Percentiles rank a stretch among this genome's conserved stretches.
Evolutionary conservation across 768 basidiomycete species (phyloP).

Genomic region (Xerocomellus chrysenteron): DNA sequence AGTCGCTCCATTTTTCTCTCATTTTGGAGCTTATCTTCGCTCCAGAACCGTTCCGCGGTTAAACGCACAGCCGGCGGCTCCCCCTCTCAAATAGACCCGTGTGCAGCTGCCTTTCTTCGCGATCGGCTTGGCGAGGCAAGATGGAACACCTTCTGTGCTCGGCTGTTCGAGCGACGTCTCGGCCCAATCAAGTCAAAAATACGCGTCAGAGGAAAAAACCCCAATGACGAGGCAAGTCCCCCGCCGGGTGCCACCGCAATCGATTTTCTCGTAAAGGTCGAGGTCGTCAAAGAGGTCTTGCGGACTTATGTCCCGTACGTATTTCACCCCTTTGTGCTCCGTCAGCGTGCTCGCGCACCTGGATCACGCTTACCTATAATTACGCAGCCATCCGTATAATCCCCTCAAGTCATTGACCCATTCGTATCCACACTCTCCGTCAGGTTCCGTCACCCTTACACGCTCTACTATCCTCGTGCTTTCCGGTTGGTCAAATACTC

Average conservation of each 20-base stretch:
- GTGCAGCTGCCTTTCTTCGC: constrained; percentile 44
- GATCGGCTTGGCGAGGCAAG: constrained; percentile 43
- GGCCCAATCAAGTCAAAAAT: constrained; percentile 39
- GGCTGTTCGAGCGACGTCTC: constrained; percentile 45
- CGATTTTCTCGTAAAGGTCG: constrained; percentile 53
- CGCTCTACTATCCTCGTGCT: constrained; percentile 47
- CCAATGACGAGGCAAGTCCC: constrained; percentile 28
- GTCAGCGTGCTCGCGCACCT: constrained; percentile 4
- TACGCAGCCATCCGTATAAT: constrained; percentile 50
- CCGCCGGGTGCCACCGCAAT: constrained; percentile 43
- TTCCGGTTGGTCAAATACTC: constrained; percentile 54
- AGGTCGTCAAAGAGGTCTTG: constrained; percentile 49
- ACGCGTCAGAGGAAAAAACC: constrained; percentile 31
- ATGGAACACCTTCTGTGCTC: constrained; percentile 47
- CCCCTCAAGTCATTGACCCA: constrained; percentile 49
- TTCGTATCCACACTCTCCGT: constrained; percentile 37
- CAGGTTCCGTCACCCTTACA: constrained; percentile 46
- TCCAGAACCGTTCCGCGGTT: constrained; percentile 27
- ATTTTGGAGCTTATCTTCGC: constrained; percentile 10
- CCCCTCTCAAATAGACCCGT: constrained; percentile 39
- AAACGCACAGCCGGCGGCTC: constrained; percentile 25
- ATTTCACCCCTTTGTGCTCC: background rate
- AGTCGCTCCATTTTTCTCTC: background rate
- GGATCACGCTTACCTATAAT: constrained; percentile 25
- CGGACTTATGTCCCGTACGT: constrained; percentile 51